These are phyloP conservation scores for Actinomucor elegans DNA, from an alignment of 371 early-diverging fungal genomes.

Conservation along the genomic window DNA sequence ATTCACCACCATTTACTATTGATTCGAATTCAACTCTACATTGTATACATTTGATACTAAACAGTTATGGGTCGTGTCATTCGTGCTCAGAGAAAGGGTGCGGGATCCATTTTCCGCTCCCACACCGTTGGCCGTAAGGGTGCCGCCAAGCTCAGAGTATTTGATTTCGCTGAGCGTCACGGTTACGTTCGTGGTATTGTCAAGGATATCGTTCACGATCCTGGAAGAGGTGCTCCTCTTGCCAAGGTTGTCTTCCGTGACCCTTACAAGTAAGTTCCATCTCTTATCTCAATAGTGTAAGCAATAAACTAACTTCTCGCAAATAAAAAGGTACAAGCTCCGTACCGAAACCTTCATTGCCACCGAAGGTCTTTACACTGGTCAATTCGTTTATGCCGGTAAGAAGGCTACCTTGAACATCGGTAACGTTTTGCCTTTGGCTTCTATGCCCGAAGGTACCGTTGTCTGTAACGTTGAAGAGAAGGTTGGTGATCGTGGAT, in stretches of 20 bases:
- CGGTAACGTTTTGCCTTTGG: conserved; percentile 96
- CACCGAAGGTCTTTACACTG: conserved; percentile 99
- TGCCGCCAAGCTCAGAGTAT: conserved; percentile 88
- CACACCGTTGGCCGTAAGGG: conserved; percentile 94
- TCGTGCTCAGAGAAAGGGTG: conserved; percentile 96
- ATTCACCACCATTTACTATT: too few species aligned
- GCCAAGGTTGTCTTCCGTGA: conserved; percentile 78
- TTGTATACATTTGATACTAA: neutral
- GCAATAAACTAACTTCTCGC: neutral
- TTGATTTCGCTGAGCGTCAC: conserved; percentile 93
- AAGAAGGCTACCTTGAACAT: conserved; percentile 95
- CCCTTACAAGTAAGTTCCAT: conserved; percentile 61
- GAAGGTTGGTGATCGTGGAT: conserved; percentile 97
- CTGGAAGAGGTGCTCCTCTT: conserved; percentile 99
- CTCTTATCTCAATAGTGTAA: too few species aligned
- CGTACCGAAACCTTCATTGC: conserved; percentile 95
- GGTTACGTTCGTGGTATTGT: conserved; percentile 93
- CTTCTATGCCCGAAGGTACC: conserved; percentile 99
- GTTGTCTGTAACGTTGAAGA: conserved; percentile 99
- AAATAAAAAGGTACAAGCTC: conserved; percentile 80
- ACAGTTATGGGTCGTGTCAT: conserved; percentile 68
- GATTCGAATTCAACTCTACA: neutral
- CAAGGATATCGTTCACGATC: conserved; percentile 98
- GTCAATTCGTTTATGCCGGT: conserved; percentile 98
- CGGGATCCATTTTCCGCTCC: conserved; percentile 97